Conservation (phyloP, 768 basidiomycete genomes). For the Heimioporus sp. region DNA sequence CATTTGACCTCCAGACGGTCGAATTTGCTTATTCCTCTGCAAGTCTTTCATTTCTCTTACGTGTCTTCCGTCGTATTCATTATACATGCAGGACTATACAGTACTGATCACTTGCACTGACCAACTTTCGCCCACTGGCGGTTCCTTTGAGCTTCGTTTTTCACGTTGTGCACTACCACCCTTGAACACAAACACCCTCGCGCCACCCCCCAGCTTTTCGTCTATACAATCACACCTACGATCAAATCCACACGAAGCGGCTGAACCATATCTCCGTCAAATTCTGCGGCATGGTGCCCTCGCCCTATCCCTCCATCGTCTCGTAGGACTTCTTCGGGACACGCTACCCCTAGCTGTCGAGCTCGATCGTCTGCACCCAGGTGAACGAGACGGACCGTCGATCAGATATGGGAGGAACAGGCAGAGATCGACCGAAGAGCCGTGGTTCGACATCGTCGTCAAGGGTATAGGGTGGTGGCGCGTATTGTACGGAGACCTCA, state of each 20-base stretch:
- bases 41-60: constrained; percentile 13
- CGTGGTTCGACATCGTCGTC: constrained; percentile 61
- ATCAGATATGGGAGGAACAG: constrained; percentile 16
- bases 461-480: constrained; percentile 85
- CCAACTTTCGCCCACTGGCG: constrained; percentile 64
- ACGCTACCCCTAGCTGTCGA: constrained; percentile 77
- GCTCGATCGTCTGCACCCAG: constrained; percentile 53
- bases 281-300: constrained; percentile 69
- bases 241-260: constrained; percentile 74
- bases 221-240: constrained; percentile 29
- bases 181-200: constrained; percentile 17
- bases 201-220: constrained; percentile 25
- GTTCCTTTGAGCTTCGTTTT: constrained; percentile 73
- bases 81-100: constrained; percentile 56
- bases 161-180: constrained; percentile 41
- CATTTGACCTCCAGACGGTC: constrained; percentile 91
- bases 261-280: constrained; percentile 71
- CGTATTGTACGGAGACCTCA: constrained; percentile 64
- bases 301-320: constrained; percentile 59
- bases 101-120: constrained; percentile 79
- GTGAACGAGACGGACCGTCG: constrained; percentile 19
- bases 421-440: constrained; percentile 16
- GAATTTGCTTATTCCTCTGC: constrained; percentile 79
- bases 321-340: constrained; percentile 68
- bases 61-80: neutral